Evolutionary conservation across 2,329 filamentous ascomycete species (phyloP), one percentile per base, ranked within the genome.

Genomic region (Alternaria burnsii): DNA sequence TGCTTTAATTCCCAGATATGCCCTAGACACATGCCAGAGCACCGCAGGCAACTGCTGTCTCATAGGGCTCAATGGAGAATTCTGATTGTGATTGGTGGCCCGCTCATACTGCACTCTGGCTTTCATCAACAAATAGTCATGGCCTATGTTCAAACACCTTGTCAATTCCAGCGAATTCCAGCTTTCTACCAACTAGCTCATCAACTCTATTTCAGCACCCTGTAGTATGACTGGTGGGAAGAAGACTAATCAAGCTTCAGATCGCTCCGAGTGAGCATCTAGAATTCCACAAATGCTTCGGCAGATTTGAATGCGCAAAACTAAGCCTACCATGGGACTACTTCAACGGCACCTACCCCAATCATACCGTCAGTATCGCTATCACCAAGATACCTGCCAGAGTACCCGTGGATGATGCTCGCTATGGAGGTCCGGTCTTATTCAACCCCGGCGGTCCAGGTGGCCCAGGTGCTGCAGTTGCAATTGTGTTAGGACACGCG

Each of bases 401-500:
- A 64, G 75, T 78, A 30, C 62, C 74, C n/a, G 69, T 78, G 2
- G 65, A 73, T 18, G 74, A 79, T 51, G 66, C 74, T 28, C 67
- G 73, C 6, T 82, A 82, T 70, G 78, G 75, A n/a, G 79, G 80
- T 1, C 75, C 79, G 3, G 67, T 82, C 8, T 57, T 82, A 11
- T 62, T 81, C 59, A 83, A 83, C 38, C 81, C 81, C 9, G 81
- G 81, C 5, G 81, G 81, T 1, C 81, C 81, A 2, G 80, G 81
- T 24, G 81, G 79, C 14, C 74, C 78, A 10, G 81, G 81, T 26
- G 70, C 79, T 14, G 54, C 63, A 4, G 70, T 78, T 18, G 72
- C 77, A 3, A 55, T 76, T 4, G 6, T 47, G 8, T 26, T 60
- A 24, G 78, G 72, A 14, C 58, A 57, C 16, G 20, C 62, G 4